Base-by-base conservation (phyloP, 768 basidiomycete genomes). In the Mycena latifolia region DNA sequence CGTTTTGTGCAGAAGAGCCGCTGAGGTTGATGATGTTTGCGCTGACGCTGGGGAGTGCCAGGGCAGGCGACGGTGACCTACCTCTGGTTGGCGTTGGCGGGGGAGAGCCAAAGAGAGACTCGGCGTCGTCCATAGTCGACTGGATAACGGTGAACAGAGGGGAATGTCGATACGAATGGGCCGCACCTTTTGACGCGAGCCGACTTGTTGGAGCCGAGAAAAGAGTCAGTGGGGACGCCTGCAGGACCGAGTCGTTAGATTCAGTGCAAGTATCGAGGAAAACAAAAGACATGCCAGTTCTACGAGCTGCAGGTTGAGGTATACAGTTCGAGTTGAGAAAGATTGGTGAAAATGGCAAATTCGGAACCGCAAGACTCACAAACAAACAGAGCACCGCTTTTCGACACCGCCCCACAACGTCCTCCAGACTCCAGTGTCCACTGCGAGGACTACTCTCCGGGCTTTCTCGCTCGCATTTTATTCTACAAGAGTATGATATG, bases 91-190 rank as follows among this genome's bases (percentile, higher is more conserved):
- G 88, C 55, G 91, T 89, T 33, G 91, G 85, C 60, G 92, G 89
- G 70, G 92, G 92, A 20, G 92, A 92, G 45, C 93, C 93, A 77
- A 94, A 94, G 73, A 94, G 90, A 28, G 93, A 94, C 72, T 89
- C 89, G 70, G 83, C 79, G 67, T 91, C 88, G 62, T 83, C 86
- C 59, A 66, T 66, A n/a, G 57, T 69, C 33, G 65, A 55, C 61
- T 63, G 65, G n/a, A 37, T 24, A 31, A 51, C 43, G 54, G 56
- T 60, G 45, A 56, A 48, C 43, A 35, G 56, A 50, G 48, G 39
- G 29, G 3, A 57, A 51, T 6, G n/a, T 15, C 18, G 35, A 46
- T 41, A 27, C 39, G 63, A 59, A 55, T 35, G 39, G 24, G 24
- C 51, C 27, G 58, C 43, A 63, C 58, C 50, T 45, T 54, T 37